Conservation (phyloP, 1,139 yeast genomes). For the Yamadazyma diospyri region DNA sequence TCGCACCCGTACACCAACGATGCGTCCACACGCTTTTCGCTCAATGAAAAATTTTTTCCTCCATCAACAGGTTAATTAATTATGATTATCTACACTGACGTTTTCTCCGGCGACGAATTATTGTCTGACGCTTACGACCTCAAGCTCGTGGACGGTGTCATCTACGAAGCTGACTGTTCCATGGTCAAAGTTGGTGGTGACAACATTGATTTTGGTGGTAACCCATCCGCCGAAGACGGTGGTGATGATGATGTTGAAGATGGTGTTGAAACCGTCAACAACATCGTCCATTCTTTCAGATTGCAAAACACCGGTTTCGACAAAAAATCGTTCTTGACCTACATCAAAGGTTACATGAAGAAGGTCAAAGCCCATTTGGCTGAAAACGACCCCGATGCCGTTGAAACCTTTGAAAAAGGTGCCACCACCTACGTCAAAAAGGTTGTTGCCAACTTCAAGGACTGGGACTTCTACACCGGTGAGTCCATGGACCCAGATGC, state of each 20-base stretch:
- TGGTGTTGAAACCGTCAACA: constrained; percentile 87
- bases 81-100: constrained; percentile 57
- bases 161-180: constrained; percentile 95
- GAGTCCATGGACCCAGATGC: constrained; percentile 99
- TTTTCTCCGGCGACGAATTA: constrained; percentile 92
- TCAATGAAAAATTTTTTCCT: constrained; percentile 3
- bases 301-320: constrained; percentile 93
- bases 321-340: constrained; percentile 93
- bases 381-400: constrained; percentile 82
- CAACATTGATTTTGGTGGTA: constrained; percentile 97
- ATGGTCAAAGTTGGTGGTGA: constrained; percentile 68
- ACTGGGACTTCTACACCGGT: constrained; percentile 99
- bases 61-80: constrained; percentile 10
- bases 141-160: constrained; percentile 80
- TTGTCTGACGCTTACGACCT: constrained; percentile 95
- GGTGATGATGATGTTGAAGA: constrained; percentile 81
- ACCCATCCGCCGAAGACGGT: constrained; percentile 97
- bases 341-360: constrained; percentile 99
- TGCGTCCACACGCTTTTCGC: not conserved
- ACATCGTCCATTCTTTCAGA: constrained; percentile 97
- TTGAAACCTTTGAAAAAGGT: constrained; percentile 92
- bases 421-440: constrained; percentile 95
- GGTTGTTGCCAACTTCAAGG: constrained; percentile 90
- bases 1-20: constrained; percentile 2
- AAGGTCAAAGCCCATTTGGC: constrained; percentile 82